Evolutionary conservation across 2,329 filamentous ascomycete genomes (phyloP), one percentile per base, ranked within the genome.

Genomic region (Fusarium sororula): DNA sequence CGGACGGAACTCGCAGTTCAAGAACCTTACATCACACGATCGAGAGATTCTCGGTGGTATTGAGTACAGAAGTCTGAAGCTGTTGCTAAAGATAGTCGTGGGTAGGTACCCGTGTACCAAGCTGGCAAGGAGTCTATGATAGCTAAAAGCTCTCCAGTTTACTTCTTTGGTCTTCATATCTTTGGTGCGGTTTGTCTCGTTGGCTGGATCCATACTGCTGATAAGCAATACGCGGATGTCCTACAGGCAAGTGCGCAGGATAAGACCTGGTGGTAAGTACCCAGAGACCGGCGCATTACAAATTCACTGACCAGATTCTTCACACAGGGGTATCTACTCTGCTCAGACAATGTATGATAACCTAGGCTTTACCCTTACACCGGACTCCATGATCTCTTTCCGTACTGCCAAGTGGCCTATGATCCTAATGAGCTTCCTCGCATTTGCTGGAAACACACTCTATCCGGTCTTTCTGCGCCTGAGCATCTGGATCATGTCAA

Each of bases 391-490:
- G 85, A 78, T 86, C 15, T 81, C 80, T 2, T 88, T 88, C 71
- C 82, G 81, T 32, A 83, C 84, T 41, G 84, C 86, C 0, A 80
- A 77, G 6, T 82, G 77, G 68, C 82, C 81, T 10, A 82, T 89
- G 70, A 75, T 88, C 53, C 75, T 87, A 28, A 86, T 88, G 80
- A 83, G 81, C 6, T 80, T 86, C 22, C 75, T 88, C 2, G 86
- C 87, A 4, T 83, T 88, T 18, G 85, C 86, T 0, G 88, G 87
- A 3, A 87, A 89, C 62, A 89, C 87, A 0, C 84, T 84, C 47
- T 92, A 90, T 66, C 90, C 90, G 0, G 82, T 89, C 35, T 86
- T 91, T 63, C 82, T 91, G 0, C 86, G 90, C 2, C 77, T 91
- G 3, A 81, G 87, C 9, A 86, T 92, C 37, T 92, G 89, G 89